Percentiles rank a stretch among this genome's conserved stretches.
Evolutionary conservation across 1,284 basidiomycete genomes (phyloP).

Genomic region (Vanrija sp.): DNA sequence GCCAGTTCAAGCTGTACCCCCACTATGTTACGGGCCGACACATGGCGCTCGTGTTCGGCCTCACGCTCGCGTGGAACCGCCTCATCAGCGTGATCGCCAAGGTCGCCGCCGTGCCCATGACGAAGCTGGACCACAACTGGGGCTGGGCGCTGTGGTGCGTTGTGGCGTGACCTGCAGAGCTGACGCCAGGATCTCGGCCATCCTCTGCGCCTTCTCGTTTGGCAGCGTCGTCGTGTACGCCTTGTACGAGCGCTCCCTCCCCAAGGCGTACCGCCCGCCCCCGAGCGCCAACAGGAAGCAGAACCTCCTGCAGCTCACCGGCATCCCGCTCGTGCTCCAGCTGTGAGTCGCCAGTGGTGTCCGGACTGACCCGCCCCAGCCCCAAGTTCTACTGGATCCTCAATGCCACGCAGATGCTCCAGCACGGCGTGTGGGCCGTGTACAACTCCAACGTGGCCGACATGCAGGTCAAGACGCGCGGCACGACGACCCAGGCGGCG

Average conservation of each 20-base stretch:
- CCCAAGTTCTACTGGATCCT: conserved; percentile 18
- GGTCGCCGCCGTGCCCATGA: conserved; percentile 37
- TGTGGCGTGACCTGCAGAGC: background rate
- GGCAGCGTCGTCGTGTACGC: conserved; percentile 26
- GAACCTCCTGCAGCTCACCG: background rate
- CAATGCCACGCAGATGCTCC: conserved; percentile 21
- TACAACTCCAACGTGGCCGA: conserved; percentile 44
- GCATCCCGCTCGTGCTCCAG: conserved; percentile 9
- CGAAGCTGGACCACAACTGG: conserved; percentile 30
- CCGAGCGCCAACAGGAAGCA: conserved; percentile 1
- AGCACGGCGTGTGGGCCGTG: conserved; percentile 36
- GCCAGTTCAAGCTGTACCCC: conserved; percentile 40
- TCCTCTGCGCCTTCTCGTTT: conserved; percentile 25
- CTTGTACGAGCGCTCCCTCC: conserved; percentile 30
- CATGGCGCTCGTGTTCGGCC: conserved; percentile 31
- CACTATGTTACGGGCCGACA: conserved; percentile 37
- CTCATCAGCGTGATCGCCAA: conserved; percentile 32
- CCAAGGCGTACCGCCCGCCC: conserved; percentile 18
- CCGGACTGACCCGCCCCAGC: background rate
- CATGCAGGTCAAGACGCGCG: conserved; percentile 41
- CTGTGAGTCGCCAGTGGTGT: background rate
- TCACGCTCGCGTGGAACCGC: conserved; percentile 38
- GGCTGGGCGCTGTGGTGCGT: conserved; percentile 41
- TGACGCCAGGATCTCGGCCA: conserved; percentile 16
- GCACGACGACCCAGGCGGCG: conserved; percentile 33